Conservation (phyloP, 805 yeast species). For the Metschnikowia shivogae region DNA sequence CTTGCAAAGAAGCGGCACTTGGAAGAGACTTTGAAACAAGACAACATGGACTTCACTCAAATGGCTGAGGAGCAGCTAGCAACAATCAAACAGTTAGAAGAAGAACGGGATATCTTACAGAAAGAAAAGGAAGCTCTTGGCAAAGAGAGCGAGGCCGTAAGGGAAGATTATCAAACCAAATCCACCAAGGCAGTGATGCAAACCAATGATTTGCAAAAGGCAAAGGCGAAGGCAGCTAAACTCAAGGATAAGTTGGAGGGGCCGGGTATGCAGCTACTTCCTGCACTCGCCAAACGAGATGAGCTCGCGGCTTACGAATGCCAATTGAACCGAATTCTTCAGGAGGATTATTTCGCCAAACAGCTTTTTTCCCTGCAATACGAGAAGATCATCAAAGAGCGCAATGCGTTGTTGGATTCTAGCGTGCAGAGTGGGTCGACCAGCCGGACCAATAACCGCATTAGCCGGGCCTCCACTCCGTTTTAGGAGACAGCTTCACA, state of each 20-base stretch:
- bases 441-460: slow-evolving; percentile 31
- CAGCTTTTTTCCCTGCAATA: slow-evolving; percentile 27
- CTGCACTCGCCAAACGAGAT: slow-evolving; percentile 32
- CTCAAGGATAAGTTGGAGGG: slow-evolving; percentile 26
- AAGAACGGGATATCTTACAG: slow-evolving; percentile 23
- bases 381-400: slow-evolving; percentile 33
- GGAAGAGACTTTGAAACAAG: slow-evolving; percentile 11
- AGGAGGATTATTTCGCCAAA: slow-evolving; percentile 29
- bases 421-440: slow-evolving; percentile 24
- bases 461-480: slow-evolving; percentile 41
- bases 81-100: slow-evolving; percentile 21
- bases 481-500: slow-evolving; percentile 6
- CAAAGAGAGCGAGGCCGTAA: slow-evolving; percentile 27
- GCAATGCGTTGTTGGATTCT: slow-evolving; percentile 28
- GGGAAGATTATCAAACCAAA: slow-evolving; percentile 31
- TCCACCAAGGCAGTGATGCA: slow-evolving; percentile 33
- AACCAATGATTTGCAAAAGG: slow-evolving; percentile 19
- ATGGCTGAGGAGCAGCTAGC: slow-evolving; percentile 19
- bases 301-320: slow-evolving; percentile 27
- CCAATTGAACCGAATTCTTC: slow-evolving; percentile 22
- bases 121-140: slow-evolving; percentile 24
- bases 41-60: slow-evolving; percentile 13
- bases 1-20: slow-evolving; percentile 9
- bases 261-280: slow-evolving; percentile 34
- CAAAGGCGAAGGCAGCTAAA: slow-evolving; percentile 18